A percentile compares a stretch with the other conserved stretches of the same genome.
Conservation (phyloP, 805 yeast species). For the Cephaloascus fragrans region DNA sequence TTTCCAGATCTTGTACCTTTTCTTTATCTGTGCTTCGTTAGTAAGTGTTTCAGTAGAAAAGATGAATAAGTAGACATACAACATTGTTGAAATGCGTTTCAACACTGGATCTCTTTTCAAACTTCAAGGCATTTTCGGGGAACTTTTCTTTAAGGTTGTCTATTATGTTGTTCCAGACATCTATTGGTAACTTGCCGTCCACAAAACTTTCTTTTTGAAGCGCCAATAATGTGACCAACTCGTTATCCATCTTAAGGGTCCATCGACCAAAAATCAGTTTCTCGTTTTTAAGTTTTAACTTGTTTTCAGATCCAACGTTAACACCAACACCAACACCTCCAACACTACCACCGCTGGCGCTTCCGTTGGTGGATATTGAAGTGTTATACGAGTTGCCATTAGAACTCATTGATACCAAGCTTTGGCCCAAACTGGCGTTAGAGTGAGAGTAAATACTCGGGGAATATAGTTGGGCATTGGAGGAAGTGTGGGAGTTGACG, state of each 20-base stretch:
- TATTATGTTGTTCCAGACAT: neutral
- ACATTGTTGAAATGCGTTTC: neutral
- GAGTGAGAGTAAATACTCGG: no score
- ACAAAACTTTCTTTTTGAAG: neutral
- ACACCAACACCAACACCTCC: no score
- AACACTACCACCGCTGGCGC: no score
- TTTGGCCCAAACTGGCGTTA: no score
- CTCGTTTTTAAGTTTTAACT: neutral
- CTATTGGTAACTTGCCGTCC: neutral
- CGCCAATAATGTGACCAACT: neutral
- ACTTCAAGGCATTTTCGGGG: neutral
- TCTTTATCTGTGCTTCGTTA: neutral
- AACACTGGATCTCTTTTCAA: neutral
- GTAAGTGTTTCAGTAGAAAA: neutral
- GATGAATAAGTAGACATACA: neutral
- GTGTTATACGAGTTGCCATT: neutral
- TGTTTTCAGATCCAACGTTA: no score
- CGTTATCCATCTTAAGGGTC: neutral
- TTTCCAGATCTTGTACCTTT: neutral
- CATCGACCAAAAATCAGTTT: neutral
- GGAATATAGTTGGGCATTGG: no score
- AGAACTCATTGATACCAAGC: constrained; percentile 31
- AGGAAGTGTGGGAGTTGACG: no score
- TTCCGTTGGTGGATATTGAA: no score
- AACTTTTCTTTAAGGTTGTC: neutral